phyloP scores from a whole-genome alignment of 2,329 filamentous ascomycete genomes.

The Diplodia seriata region DNA sequence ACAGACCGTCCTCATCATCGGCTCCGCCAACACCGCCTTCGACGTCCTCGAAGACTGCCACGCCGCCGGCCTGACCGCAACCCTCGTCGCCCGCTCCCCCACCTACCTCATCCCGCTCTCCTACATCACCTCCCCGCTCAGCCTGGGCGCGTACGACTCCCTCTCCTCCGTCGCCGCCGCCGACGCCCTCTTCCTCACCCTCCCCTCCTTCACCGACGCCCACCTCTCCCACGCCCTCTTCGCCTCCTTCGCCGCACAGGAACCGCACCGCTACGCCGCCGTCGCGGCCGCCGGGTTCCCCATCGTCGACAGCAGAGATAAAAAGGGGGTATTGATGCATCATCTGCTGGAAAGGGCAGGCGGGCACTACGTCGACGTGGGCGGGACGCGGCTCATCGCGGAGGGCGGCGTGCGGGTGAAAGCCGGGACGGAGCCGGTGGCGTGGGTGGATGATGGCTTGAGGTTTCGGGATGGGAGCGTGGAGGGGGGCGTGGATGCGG shows the following conservation, averaged over 20 bases:
- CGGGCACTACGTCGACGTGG: constrained; percentile 59
- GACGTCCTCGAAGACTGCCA: constrained; percentile 58
- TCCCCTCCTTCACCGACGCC: not conserved
- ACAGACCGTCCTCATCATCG: constrained; percentile 51
- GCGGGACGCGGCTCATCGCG: constrained; percentile 49
- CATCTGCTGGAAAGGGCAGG: constrained; percentile 49
- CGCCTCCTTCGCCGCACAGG: constrained; percentile 41
- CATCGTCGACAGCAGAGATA: no score
- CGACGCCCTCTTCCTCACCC: constrained; percentile 34
- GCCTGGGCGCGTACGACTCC: constrained; percentile 40
- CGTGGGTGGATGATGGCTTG: constrained; percentile 50
- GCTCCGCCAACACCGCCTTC: constrained; percentile 58
- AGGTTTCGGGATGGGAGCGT: constrained; percentile 52
- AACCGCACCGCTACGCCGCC: constrained; percentile 51
- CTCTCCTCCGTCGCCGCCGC: constrained; percentile 44
- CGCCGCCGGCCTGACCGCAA: constrained; percentile 48
- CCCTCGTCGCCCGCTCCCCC: constrained; percentile 54
- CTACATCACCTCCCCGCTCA: constrained; percentile 36
- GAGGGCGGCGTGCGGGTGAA: no score
- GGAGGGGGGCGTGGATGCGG: constrained; percentile 53
- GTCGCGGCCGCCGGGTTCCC: constrained; percentile 53
- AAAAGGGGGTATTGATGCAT: constrained; percentile 39
- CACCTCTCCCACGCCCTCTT: constrained; percentile 40
- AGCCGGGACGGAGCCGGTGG: constrained; percentile 48
- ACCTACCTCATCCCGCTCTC: constrained; percentile 49